Evolutionary conservation across 2,329 filamentous ascomycete genomes (phyloP).

Genomic region (Fusarium pininemorale): DNA sequence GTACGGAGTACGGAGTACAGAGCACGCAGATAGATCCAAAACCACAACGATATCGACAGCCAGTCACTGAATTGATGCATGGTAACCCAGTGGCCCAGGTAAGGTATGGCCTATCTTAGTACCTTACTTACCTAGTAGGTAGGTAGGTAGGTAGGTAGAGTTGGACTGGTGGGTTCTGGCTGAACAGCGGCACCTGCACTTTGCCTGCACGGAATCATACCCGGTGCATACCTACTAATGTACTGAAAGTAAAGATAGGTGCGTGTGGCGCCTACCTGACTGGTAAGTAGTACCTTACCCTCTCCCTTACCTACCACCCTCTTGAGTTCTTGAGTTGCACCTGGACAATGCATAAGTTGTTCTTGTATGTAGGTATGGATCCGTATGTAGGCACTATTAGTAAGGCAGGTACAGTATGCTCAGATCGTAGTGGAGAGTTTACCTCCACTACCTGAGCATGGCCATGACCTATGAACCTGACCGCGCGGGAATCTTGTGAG

Average conservation of each 20-base stretch:
- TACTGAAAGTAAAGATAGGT: background rate
- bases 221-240: background rate
- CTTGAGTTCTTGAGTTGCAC: background rate
- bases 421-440: background rate
- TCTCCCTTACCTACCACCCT: background rate
- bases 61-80: background rate
- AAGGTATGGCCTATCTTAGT: background rate
- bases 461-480: background rate
- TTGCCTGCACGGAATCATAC: conserved; percentile 20
- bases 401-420: background rate
- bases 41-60: background rate
- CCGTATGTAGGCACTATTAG: background rate
- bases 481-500: conserved; percentile 11
- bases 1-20: background rate
- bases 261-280: background rate
- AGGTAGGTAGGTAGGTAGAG: background rate
- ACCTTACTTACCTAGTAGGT: no score
- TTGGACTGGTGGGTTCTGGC: background rate
- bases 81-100: background rate
- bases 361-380: background rate
- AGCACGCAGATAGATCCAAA: background rate
- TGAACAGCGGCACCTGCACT: background rate
- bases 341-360: background rate
- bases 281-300: background rate
- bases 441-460: background rate